phyloP scores from a whole-genome alignment of 768 basidiomycete genomes.

The Inosperma sp. region DNA sequence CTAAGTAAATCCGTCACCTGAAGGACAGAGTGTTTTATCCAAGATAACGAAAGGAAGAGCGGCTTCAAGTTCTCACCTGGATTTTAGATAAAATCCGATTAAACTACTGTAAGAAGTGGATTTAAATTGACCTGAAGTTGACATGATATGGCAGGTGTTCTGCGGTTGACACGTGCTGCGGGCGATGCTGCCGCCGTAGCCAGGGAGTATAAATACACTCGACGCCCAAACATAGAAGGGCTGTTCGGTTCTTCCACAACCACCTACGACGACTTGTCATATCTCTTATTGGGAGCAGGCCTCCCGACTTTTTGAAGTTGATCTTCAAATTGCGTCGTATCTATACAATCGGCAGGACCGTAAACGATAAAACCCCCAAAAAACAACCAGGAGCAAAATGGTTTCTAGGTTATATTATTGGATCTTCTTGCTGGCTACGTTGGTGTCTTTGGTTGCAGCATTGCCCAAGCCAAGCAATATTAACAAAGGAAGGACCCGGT shows the following conservation, averaged over 20 bases:
- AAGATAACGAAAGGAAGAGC: too few species aligned
- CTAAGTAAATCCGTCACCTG: too few species aligned
- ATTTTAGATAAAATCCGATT: too few species aligned
- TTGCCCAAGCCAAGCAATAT: conserved; percentile 15
- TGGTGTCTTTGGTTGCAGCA: conserved; percentile 16
- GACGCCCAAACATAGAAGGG: too few species aligned
- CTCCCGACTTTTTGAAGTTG: conserved; percentile 8
- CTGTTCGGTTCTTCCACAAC: background rate
- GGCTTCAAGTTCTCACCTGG: too few species aligned
- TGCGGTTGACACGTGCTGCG: too few species aligned
- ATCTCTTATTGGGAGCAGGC: conserved; percentile 9
- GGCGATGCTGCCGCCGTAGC: too few species aligned
- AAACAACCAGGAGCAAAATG: conserved; percentile 11
- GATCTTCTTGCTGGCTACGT: conserved; percentile 13
- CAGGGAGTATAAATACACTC: too few species aligned
- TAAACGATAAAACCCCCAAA: background rate
- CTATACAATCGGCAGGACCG: conserved; percentile 19
- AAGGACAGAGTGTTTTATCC: too few species aligned
- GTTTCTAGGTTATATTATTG: conserved; percentile 14
- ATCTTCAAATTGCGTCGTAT: conserved; percentile 11
- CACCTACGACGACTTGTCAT: background rate
- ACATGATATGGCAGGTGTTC: too few species aligned
- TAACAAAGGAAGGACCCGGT: conserved; percentile 15
- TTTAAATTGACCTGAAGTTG: too few species aligned
- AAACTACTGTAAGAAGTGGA: too few species aligned